Conservation (phyloP, 2,329 filamentous ascomycete genomes). For the Davidsoniella eucalypti region DNA sequence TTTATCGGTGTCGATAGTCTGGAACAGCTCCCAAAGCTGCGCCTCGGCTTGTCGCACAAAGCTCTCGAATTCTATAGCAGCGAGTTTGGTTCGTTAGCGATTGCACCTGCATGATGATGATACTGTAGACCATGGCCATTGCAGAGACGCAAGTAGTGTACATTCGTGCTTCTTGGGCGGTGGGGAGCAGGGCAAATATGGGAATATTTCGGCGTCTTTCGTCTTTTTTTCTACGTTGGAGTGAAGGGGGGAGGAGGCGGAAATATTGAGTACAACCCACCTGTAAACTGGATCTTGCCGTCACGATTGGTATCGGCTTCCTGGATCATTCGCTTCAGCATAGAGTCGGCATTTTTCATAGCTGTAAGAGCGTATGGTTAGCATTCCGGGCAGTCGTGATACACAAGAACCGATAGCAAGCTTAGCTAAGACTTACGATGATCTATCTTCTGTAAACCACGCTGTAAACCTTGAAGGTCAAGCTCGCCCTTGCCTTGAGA, state of each 20-base stretch:
- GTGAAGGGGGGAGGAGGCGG: slow-evolving; percentile 2
- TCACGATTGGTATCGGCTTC: slow-evolving; percentile 77
- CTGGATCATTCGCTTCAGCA: slow-evolving; percentile 65
- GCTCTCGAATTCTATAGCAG: slow-evolving; percentile 59
- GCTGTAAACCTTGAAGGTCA: slow-evolving; percentile 70
- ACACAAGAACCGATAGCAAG: too few species aligned
- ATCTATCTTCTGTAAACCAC: slow-evolving; percentile 73
- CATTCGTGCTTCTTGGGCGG: too few species aligned
- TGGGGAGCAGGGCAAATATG: neutral
- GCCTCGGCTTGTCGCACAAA: slow-evolving; percentile 81
- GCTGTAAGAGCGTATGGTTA: slow-evolving; percentile 22
- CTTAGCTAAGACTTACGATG: slow-evolving; percentile 46
- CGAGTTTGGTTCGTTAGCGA: slow-evolving; percentile 3
- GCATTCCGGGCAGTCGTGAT: neutral
- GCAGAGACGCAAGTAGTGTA: neutral
- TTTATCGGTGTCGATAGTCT: slow-evolving; percentile 68
- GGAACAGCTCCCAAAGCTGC: slow-evolving; percentile 68
- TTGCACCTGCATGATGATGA: slow-evolving; percentile 6
- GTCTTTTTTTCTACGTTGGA: neutral
- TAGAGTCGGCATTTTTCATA: slow-evolving; percentile 77
- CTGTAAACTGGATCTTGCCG: slow-evolving; percentile 79
- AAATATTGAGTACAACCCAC: slow-evolving; percentile 30
- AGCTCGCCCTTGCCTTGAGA: slow-evolving; percentile 60
- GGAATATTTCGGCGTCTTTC: neutral
- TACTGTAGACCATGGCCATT: neutral